These are phyloP conservation scores for Paramecium bursaria DNA, from an alignment of 73 alveolate genomes.

Conservation along the genomic window DNA sequence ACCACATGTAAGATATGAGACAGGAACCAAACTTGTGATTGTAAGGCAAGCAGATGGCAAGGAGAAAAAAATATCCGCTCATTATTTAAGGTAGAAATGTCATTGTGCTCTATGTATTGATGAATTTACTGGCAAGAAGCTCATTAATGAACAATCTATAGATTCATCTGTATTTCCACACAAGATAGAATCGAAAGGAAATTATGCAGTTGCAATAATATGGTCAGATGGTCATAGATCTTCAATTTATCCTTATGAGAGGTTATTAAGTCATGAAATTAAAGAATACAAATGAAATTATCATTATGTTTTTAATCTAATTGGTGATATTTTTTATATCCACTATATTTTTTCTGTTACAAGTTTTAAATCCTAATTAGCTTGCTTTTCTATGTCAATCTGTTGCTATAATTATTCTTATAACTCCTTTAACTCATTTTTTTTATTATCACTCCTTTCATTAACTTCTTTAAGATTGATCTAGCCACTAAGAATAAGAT, in stretches of 20 bases:
- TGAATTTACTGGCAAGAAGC: constrained; percentile 80
- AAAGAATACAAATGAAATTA: not conserved
- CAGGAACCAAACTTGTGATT: constrained; percentile 45
- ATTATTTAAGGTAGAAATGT: constrained; percentile 79
- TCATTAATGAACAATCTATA: constrained; percentile 70
- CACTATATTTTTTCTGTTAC: no score
- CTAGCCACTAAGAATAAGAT: no score
- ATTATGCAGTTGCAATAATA: constrained; percentile 90
- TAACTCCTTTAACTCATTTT: no score
- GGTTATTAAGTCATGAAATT: constrained; percentile 59
- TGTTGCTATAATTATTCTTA: no score
- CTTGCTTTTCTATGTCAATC: no score
- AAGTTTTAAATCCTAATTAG: no score
- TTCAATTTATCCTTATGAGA: constrained; percentile 83
- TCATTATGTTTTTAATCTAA: no score
- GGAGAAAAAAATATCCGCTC: constrained; percentile 72
- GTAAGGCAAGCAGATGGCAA: constrained; percentile 54
- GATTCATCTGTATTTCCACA: constrained; percentile 88
- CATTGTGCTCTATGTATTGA: constrained; percentile 90
- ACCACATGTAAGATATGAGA: constrained; percentile 63
- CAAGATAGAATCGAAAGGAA: constrained; percentile 85
- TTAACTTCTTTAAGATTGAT: no score
- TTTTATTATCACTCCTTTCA: no score
- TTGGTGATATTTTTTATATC: no score
- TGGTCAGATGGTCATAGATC: constrained; percentile 94